These are phyloP conservation scores for Calonectria crousiana DNA, from an alignment of 2,329 filamentous ascomycete species.

Conservation along the genomic window DNA sequence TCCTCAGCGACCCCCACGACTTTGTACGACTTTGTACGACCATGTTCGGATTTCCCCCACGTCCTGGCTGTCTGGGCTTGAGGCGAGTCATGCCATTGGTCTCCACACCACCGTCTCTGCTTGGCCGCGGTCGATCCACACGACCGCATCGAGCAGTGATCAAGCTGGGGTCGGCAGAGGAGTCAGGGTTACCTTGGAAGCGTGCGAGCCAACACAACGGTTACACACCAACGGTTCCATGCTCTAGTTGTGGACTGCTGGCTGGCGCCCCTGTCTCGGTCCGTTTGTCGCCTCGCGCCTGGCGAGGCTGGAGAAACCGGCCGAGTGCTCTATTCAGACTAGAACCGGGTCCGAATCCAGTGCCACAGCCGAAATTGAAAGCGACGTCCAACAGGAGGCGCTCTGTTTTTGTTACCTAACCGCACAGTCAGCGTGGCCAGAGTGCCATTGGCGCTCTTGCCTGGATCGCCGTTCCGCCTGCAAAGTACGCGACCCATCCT, in stretches of 20 bases:
- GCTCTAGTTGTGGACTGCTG: not conserved
- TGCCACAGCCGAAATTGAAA: slow-evolving; percentile 13
- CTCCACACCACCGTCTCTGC: slow-evolving; percentile 24
- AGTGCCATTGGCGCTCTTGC: not conserved
- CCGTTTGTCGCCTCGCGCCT: not conserved
- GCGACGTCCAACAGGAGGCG: not conserved
- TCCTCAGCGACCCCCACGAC: slow-evolving; percentile 23
- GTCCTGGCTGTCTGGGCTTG: slow-evolving; percentile 1
- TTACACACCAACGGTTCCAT: not conserved
- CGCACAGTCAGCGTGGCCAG: not conserved
- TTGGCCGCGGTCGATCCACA: slow-evolving; percentile 26
- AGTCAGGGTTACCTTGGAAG: not conserved
- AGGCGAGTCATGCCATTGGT: slow-evolving; percentile 16
- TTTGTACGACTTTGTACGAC: slow-evolving; percentile 22
- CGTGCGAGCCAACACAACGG: not conserved
- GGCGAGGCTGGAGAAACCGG: not conserved
- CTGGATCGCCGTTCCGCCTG: not conserved
- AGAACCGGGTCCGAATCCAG: not conserved
- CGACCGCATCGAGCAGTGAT: slow-evolving; percentile 19
- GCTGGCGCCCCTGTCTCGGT: not conserved
- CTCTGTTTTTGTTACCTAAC: slow-evolving; percentile 14
- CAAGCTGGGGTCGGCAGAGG: slow-evolving; percentile 19
- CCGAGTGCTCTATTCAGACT: not conserved
- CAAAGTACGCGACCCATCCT: not conserved
- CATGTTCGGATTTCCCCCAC: slow-evolving; percentile 21